Percentiles rank a stretch among this genome's conserved stretches.
Evolutionary conservation across 140 eudicot species (phyloP).

Genomic region (Senecio squalidus): DNA sequence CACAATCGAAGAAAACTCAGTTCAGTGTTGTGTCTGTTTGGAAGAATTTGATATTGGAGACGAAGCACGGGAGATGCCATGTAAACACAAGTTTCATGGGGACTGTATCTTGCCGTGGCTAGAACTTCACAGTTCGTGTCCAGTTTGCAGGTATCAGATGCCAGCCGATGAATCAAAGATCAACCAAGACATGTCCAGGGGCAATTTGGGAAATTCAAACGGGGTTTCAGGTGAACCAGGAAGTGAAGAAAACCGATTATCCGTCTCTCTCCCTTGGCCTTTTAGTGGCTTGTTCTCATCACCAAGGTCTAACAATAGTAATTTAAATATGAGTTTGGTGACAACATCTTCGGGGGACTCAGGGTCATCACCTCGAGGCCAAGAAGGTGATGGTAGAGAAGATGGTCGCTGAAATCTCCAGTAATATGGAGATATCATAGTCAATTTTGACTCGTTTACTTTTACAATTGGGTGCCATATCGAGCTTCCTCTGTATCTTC

Average conservation of each 20-base stretch:
- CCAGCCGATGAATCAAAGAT: conserved; percentile 34
- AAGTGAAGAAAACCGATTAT: conserved; percentile 34
- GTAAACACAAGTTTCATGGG: conserved; percentile 40
- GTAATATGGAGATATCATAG: not conserved
- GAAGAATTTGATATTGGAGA: conserved; percentile 33
- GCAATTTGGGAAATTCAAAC: conserved; percentile 10
- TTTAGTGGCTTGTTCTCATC: conserved; percentile 49
- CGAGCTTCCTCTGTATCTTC: not conserved
- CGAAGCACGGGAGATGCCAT: conserved; percentile 42
- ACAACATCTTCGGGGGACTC: not conserved
- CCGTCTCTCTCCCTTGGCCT: conserved; percentile 64
- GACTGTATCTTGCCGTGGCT: conserved; percentile 50
- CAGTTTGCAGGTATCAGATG: conserved; percentile 43
- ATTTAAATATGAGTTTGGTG: not conserved
- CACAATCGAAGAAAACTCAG: conserved; percentile 16
- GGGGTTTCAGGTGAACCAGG: conserved; percentile 11
- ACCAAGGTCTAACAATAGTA: conserved; percentile 17
- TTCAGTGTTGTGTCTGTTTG: conserved; percentile 39
- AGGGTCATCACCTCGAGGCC: conserved; percentile 5
- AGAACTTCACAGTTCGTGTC: conserved; percentile 45
- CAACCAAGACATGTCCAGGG: conserved; percentile 16
- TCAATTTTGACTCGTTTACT: conserved; percentile 1
- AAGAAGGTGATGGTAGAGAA: conserved; percentile 14
- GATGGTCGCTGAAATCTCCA: not conserved
- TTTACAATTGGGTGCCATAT: conserved; percentile 11